Evolutionary conservation across 108 stramenopile species (phyloP).

Genomic region (Cyclotella sp.): DNA sequence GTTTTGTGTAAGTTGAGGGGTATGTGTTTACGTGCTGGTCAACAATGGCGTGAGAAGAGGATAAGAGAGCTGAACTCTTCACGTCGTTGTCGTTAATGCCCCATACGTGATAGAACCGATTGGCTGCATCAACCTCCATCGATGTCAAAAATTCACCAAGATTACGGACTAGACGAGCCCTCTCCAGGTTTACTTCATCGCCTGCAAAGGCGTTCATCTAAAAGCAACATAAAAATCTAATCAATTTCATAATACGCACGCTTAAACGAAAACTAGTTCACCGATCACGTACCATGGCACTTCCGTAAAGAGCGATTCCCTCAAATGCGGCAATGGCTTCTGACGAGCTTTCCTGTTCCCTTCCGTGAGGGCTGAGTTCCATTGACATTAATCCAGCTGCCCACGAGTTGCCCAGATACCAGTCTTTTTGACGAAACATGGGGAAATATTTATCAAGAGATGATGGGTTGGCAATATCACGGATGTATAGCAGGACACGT

Average conservation of each 20-base stretch:
- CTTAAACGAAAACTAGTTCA: background rate
- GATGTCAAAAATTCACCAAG: constrained; percentile 80
- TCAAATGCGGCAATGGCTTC: constrained; percentile 96
- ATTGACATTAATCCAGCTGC: constrained; percentile 87
- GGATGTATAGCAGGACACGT: constrained; percentile 81
- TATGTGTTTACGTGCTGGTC: constrained; percentile 50
- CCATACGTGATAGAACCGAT: constrained; percentile 91
- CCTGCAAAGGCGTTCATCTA: constrained; percentile 48
- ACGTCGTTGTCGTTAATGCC: constrained; percentile 35
- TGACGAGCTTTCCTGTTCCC: constrained; percentile 93
- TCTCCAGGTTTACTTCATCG: constrained; percentile 54
- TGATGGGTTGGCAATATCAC: constrained; percentile 95
- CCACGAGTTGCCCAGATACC: constrained; percentile 92
- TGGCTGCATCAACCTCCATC: constrained; percentile 85
- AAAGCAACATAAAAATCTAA: background rate
- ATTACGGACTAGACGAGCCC: constrained; percentile 61
- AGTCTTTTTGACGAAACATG: constrained; percentile 89
- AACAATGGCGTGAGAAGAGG: background rate
- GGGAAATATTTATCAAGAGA: constrained; percentile 84
- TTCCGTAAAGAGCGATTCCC: constrained; percentile 88
- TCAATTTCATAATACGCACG: background rate
- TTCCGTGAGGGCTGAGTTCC: constrained; percentile 87
- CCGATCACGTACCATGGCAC: constrained; percentile 61
- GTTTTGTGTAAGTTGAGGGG: constrained; percentile 60
- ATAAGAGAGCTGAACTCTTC: constrained; percentile 11